A percentile compares a stretch with the other conserved stretches of the same genome.
Conservation (phyloP, 768 basidiomycete species). For the Leccinum uliginosum region DNA sequence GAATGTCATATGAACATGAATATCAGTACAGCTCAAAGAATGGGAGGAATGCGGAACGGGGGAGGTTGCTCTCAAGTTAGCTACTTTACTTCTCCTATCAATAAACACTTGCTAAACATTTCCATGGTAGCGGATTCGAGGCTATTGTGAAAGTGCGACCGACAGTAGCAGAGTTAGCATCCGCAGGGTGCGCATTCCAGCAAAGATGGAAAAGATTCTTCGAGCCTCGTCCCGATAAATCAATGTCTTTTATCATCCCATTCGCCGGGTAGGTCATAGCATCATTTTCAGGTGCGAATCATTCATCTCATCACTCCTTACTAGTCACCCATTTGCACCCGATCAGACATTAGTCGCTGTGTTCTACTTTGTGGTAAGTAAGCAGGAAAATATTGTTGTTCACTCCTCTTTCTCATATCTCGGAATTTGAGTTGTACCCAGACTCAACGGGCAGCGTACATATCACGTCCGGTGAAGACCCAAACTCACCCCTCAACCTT, state of each 20-base stretch:
- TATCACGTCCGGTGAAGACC: conserved; percentile 39
- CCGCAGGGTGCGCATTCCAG: conserved; percentile 42
- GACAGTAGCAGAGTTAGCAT: conserved; percentile 41
- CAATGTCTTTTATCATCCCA: conserved; percentile 41
- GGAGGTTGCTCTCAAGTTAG: conserved; percentile 52
- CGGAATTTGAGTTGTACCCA: conserved; percentile 36
- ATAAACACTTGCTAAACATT: not conserved
- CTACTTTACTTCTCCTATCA: not conserved
- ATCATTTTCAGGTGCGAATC: not conserved
- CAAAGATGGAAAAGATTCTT: conserved; percentile 52
- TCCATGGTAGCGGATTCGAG: conserved; percentile 43
- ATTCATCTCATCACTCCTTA: not conserved
- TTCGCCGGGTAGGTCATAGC: conserved; percentile 36
- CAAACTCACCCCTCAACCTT: conserved; percentile 40
- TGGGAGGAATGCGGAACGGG: conserved; percentile 40
- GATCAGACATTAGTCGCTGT: conserved; percentile 26
- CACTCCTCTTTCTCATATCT: not conserved
- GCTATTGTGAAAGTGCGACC: conserved; percentile 54
- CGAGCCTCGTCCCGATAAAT: conserved; percentile 48
- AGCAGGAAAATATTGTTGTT: not conserved
- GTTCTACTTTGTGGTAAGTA: conserved; percentile 33
- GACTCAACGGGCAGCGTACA: conserved; percentile 44
- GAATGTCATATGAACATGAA: not conserved
- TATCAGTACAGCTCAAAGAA: conserved; percentile 26
- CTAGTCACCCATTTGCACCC: conserved; percentile 25